Evolutionary conservation across 768 basidiomycete genomes (phyloP), one percentile per base, ranked within the genome.

Genomic region (Boletellus ananiceps): DNA sequence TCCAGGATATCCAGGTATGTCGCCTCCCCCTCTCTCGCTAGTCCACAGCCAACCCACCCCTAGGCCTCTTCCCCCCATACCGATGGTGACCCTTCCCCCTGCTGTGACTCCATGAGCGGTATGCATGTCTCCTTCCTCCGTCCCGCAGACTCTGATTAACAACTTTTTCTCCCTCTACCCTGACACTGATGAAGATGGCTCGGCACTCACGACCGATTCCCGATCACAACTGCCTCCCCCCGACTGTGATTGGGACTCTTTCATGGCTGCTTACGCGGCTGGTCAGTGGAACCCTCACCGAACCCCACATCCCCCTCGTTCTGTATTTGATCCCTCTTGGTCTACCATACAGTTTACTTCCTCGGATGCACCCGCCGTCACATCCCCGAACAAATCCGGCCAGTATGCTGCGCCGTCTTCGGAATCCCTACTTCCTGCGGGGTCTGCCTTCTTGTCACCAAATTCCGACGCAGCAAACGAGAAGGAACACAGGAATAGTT

Each of bases 241-340:
- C 16, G 71, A 73, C 40, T 72, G 73, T 54, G 85, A 89, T 61
- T 93, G 90, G 90, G 73, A 76, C 15, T 78, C 80, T 0, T 93
- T 92, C 64, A 81, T 88, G 54, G 68, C 73, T n/a, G 82, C 86
- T 0, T 93, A 93, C 64, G 80, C 86, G 0, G 62, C 74, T 15
- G 90, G 90, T 9, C 75, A 80, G 52, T 93, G 89, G 89, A 86
- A 88, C 62, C 88, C 89, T 7, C 81, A 82, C 51, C 75, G 73
- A 47, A 83, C 79, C 0, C 88, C 87, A 3, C 79, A 76, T 51
- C 79, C 75, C 6, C 86, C 86, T 5, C 66, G 62, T 16, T 60
- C 68, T 6, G 54, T 55, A 2, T 54, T 69, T 25, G 58, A 62
- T 44, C 35, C 58, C 23, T 19, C 63, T 5, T 58, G 61, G 52